Conservation (phyloP, 441 rosid genomes). For the Croton setiger region DNA sequence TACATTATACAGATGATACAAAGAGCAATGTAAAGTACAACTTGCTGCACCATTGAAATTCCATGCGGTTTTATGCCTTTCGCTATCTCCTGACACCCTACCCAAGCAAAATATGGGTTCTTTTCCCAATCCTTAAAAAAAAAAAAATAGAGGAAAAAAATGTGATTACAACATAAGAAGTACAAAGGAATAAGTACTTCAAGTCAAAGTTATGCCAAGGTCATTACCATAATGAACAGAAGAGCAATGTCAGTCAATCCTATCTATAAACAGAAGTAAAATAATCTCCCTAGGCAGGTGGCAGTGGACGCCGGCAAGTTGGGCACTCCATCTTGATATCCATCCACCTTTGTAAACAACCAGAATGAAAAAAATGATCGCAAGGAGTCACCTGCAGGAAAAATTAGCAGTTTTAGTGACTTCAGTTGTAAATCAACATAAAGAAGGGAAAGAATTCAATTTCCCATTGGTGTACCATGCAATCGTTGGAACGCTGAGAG, state of each 20-base stretch:
- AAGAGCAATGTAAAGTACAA: constrained; percentile 27
- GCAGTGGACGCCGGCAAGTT: constrained; percentile 89
- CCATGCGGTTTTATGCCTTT: constrained; percentile 25
- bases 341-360: constrained; percentile 98
- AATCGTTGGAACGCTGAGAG: constrained; percentile 57
- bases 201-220: constrained; percentile 5
- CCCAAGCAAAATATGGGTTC: constrained; percentile 25
- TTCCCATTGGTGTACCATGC: constrained; percentile 55
- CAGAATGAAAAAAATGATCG: constrained; percentile 92
- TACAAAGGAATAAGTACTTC: constrained; percentile 4
- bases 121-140: constrained; percentile 30
- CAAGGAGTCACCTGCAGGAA: constrained; percentile 83
- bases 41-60: constrained; percentile 14
- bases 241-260: constrained; percentile 27
- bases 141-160: not conserved
- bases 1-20: constrained; percentile 32
- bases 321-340: constrained; percentile 99
- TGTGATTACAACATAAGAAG: not conserved
- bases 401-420: constrained; percentile 18
- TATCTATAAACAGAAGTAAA: constrained; percentile 30
- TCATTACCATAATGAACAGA: constrained; percentile 34
- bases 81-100: constrained; percentile 26
- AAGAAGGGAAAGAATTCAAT: not conserved
- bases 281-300: constrained; percentile 58
- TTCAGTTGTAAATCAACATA: not conserved